phyloP scores from a whole-genome alignment of 148 eudicot genomes.

The Spergularia marina region DNA sequence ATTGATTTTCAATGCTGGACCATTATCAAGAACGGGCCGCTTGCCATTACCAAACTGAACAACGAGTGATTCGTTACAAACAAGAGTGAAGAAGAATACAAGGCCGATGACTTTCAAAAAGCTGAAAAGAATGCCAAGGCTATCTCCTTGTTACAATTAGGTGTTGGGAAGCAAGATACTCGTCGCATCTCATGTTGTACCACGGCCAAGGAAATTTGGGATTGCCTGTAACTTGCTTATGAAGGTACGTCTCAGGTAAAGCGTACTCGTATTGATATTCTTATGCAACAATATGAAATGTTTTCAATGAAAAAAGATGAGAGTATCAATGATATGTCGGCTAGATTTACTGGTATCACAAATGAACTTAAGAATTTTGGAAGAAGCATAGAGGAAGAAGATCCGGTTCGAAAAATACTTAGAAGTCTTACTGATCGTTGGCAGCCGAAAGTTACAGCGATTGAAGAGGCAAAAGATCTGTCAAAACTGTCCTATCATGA shows the following conservation, averaged over 20 bases:
- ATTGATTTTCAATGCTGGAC: too few relatives aligned
- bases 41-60: fast-evolving
- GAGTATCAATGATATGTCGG: neutral
- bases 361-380: neutral
- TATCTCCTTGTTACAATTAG: neutral
- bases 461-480: neutral
- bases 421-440: neutral
- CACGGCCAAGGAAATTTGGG: neutral
- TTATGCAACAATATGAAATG: neutral
- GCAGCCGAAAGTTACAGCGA: neutral
- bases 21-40: too few relatives aligned
- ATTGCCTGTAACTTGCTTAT: neutral
- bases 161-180: neutral
- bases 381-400: neutral
- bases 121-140: neutral
- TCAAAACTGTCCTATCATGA: neutral
- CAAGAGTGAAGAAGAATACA: too few relatives aligned
- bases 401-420: neutral
- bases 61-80: fast-evolving
- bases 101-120: too few relatives aligned
- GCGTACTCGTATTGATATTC: neutral
- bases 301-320: neutral
- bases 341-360: neutral
- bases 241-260: too few relatives aligned
- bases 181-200: neutral